Conservation (phyloP, 306 rosid genomes). For the Rubus idaeus region DNA sequence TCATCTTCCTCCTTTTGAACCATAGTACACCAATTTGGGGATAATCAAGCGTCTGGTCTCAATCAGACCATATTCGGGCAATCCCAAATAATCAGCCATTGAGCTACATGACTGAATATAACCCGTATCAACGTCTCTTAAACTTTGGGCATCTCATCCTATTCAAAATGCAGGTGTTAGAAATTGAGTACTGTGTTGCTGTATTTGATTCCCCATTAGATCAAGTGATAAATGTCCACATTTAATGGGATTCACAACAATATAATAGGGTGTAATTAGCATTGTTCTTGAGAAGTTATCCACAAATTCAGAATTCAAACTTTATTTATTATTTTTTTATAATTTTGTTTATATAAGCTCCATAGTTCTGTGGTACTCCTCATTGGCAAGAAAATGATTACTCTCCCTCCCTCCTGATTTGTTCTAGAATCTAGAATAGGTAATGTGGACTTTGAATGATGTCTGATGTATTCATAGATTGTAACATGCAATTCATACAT, state of each 20-base stretch:
- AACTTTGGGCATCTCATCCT: background rate
- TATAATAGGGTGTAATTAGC: background rate
- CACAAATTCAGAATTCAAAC: background rate
- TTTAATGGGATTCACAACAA: too few species aligned
- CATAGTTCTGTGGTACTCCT: too few species aligned
- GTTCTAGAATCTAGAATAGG: too few species aligned
- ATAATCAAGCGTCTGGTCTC: background rate
- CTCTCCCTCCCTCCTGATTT: background rate
- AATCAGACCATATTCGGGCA: background rate
- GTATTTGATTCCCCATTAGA: background rate
- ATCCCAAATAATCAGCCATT: background rate
- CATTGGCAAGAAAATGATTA: too few species aligned
- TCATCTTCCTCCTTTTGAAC: background rate
- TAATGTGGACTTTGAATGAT: background rate
- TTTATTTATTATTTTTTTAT: too few species aligned
- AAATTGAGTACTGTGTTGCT: background rate
- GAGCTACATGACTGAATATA: background rate
- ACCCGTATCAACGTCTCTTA: background rate
- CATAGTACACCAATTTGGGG: too few species aligned
- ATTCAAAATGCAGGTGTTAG: background rate
- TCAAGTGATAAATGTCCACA: background rate
- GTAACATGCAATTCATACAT: background rate
- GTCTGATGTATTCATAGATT: background rate
- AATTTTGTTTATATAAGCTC: background rate
- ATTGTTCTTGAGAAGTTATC: background rate